Evolutionary conservation across 306 rosid species (phyloP).

Genomic region (Spatholobus suberectus): DNA sequence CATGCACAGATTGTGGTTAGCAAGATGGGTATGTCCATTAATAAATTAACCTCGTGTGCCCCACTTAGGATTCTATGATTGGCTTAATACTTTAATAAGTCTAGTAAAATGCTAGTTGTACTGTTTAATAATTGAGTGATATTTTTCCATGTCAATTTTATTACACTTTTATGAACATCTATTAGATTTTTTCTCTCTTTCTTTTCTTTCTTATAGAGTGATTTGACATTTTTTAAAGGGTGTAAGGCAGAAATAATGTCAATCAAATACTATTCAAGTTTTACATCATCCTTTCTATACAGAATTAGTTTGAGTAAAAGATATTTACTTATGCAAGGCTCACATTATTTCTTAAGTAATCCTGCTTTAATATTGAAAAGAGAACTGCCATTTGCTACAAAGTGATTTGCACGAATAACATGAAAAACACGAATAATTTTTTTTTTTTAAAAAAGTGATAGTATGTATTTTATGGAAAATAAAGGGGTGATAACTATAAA

Average conservation of each 20-base stretch:
- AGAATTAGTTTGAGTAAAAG: too few species aligned
- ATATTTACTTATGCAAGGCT: too few species aligned
- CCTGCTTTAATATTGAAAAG: too few species aligned
- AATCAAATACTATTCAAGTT: neutral
- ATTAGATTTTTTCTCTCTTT: neutral
- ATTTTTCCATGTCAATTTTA: neutral
- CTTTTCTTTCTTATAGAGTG: neutral
- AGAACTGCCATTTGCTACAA: too few species aligned
- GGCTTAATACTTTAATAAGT: neutral
- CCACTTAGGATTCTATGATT: slow-evolving; percentile 41
- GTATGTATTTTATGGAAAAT: too few species aligned
- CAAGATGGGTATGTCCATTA: slow-evolving; percentile 24
- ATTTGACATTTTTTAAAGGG: neutral
- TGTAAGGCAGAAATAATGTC: neutral
- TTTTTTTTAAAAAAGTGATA: too few species aligned
- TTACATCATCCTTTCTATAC: neutral
- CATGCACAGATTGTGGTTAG: slow-evolving; percentile 1
- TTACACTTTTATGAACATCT: neutral
- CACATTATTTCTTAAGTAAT: too few species aligned
- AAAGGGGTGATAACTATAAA: too few species aligned
- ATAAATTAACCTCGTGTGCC: slow-evolving; percentile 2
- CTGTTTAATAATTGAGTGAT: neutral
- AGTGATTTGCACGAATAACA: too few species aligned
- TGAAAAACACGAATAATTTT: too few species aligned
- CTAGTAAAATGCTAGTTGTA: neutral